These are phyloP conservation scores for Hirsutella thompsonii DNA, from an alignment of 2,329 filamentous ascomycete species.

Conservation along the genomic window DNA sequence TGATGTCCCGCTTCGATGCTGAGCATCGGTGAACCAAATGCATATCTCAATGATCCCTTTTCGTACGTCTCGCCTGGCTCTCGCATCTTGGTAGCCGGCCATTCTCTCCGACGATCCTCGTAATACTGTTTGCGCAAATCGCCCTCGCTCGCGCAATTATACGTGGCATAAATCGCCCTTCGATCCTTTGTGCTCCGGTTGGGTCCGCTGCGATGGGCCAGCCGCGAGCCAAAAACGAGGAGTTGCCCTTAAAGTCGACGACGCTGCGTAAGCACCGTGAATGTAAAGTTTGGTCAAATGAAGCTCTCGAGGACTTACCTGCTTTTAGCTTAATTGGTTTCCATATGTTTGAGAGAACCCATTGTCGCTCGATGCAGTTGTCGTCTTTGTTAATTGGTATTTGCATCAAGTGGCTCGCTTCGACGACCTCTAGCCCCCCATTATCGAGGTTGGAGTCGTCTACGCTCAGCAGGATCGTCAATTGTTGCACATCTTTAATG, in stretches of 20 bases:
- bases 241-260: constrained; percentile 5
- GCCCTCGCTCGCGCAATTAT: constrained; percentile 8
- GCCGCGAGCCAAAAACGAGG: constrained; percentile 8
- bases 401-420: constrained; percentile 6
- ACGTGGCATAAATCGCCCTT: constrained; percentile 9
- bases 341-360: constrained; percentile 6
- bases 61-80: constrained; percentile 6
- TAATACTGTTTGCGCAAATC: constrained; percentile 9
- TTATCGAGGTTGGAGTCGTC: constrained; percentile 7
- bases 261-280: too few relatives aligned
- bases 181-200: constrained; percentile 7
- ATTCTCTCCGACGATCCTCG: constrained; percentile 7
- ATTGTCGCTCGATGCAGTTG: constrained; percentile 7
- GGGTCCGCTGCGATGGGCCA: constrained; percentile 8
- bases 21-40: constrained; percentile 9
- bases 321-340: constrained; percentile 8
- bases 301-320: constrained; percentile 1
- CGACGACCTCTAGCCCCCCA: constrained; percentile 8
- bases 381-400: constrained; percentile 5
- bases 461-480: constrained; percentile 9
- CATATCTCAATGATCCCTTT: constrained; percentile 6
- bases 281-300: background rate
- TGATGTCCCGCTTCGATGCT: constrained; percentile 8
- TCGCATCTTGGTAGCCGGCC: constrained; percentile 10
- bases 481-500: constrained; percentile 8